Evolutionary conservation across 202 grass and related monocot genomes (phyloP).

Genomic region (Musa balbisiana): DNA sequence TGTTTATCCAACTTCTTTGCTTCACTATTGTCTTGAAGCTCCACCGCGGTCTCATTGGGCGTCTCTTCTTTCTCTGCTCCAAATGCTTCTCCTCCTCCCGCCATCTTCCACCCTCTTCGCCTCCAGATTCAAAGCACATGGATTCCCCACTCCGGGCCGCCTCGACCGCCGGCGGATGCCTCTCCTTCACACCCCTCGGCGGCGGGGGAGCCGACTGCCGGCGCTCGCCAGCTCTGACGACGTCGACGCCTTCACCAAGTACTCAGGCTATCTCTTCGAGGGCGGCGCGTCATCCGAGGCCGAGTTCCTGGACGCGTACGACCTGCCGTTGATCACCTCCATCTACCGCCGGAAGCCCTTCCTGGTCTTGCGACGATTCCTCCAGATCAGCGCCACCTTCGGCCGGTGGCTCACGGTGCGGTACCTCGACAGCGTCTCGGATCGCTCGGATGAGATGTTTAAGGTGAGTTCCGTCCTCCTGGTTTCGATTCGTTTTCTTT

Average conservation of each 20-base stretch:
- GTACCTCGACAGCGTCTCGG: constrained; percentile 57
- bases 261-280: constrained; percentile 82
- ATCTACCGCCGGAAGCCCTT: constrained; percentile 78
- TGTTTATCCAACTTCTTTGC: no score
- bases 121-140: constrained; percentile 1
- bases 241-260: constrained; percentile 82
- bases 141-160: not conserved
- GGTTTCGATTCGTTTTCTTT: not conserved
- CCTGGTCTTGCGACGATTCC: constrained; percentile 65
- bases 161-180: not conserved
- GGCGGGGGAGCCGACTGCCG: constrained; percentile 5
- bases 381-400: constrained; percentile 66
- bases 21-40: no score
- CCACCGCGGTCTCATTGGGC: constrained; percentile 33
- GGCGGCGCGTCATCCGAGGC: constrained; percentile 42
- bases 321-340: constrained; percentile 38
- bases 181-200: not conserved
- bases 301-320: constrained; percentile 50
- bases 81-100: not conserved
- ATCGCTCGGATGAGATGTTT: constrained; percentile 70
- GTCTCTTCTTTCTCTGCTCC: not conserved
- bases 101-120: not conserved
- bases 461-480: constrained; percentile 28
- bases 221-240: constrained; percentile 27
- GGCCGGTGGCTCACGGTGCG: constrained; percentile 70